phyloP scores from a whole-genome alignment of 768 basidiomycete genomes.

The Mycena kentingensis region DNA sequence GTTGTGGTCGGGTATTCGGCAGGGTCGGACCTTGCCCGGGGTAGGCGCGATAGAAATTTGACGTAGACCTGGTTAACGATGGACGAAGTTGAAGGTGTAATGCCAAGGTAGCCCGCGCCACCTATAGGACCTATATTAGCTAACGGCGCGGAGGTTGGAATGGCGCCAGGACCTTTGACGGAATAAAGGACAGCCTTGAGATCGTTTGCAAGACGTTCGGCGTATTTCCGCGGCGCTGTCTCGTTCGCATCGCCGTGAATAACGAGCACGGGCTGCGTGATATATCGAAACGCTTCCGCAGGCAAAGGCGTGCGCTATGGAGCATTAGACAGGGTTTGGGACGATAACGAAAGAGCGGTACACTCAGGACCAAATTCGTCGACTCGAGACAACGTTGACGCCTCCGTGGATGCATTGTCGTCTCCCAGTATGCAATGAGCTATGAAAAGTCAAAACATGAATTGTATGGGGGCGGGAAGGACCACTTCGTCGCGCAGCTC shows the following conservation, averaged over 20 bases:
- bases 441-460: slow-evolving; percentile 27
- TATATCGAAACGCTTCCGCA: slow-evolving; percentile 47
- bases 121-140: slow-evolving; percentile 36
- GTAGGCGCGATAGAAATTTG: slow-evolving; percentile 62
- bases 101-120: slow-evolving; percentile 54
- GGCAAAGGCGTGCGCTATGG: slow-evolving; percentile 59
- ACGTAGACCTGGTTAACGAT: slow-evolving; percentile 64
- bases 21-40: slow-evolving; percentile 52
- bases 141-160: background rate
- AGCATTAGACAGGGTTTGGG: background rate
- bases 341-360: slow-evolving; percentile 32
- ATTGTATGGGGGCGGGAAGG: slow-evolving; percentile 1
- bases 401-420: slow-evolving; percentile 51
- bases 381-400: slow-evolving; percentile 55
- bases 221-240: slow-evolving; percentile 54
- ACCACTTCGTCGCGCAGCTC: slow-evolving; percentile 70
- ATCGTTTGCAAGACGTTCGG: slow-evolving; percentile 56
- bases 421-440: slow-evolving; percentile 71
- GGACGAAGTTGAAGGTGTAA: slow-evolving; percentile 57
- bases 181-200: slow-evolving; percentile 54
- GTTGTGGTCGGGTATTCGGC: slow-evolving; percentile 35
- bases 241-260: slow-evolving; percentile 68
- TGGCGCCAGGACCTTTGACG: slow-evolving; percentile 57
- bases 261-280: slow-evolving; percentile 66
- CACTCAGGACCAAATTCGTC: slow-evolving; percentile 61